Evolutionary conservation across 257 asterid genomes (phyloP).

Genomic region (Orobanche coerulescens): DNA sequence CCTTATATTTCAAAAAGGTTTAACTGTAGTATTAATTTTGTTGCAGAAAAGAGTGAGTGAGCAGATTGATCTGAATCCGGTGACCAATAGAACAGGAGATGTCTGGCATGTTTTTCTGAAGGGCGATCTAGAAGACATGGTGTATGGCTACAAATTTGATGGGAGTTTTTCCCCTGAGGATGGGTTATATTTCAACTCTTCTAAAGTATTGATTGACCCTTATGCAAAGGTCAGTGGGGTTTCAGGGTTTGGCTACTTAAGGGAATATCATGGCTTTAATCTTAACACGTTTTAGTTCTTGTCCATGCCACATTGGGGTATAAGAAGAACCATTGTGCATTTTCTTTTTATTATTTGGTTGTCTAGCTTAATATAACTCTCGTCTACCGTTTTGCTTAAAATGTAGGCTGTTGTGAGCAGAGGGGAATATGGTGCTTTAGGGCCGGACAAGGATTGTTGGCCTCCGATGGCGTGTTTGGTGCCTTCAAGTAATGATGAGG

Average conservation of each 20-base stretch:
- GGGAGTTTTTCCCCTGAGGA: constrained; percentile 76
- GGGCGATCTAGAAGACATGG: constrained; percentile 78
- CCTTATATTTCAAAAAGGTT: no score
- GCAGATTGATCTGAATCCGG: constrained; percentile 58
- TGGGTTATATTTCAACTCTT: constrained; percentile 70
- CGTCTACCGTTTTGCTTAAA: constrained; percentile 15
- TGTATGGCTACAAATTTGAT: constrained; percentile 67
- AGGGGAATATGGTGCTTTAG: constrained; percentile 64
- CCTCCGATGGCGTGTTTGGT: constrained; percentile 80
- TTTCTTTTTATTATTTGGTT: background rate
- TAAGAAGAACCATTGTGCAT: background rate
- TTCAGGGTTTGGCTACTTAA: background rate
- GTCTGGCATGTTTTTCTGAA: constrained; percentile 86
- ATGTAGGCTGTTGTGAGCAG: constrained; percentile 73
- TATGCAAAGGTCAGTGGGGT: constrained; percentile 71
- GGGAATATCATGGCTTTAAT: background rate
- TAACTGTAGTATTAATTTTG: no score
- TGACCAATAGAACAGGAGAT: constrained; percentile 82
- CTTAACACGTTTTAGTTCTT: background rate
- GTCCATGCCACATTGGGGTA: background rate
- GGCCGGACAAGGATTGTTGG: constrained; percentile 71
- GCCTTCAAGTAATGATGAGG: constrained; percentile 61
- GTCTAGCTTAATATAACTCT: constrained; percentile 12
- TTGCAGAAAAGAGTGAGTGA: constrained; percentile 78
- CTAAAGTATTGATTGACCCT: constrained; percentile 74